These are phyloP conservation scores for Chondrus crispus DNA, from an alignment of 23 red algal genomes.

Conservation along the genomic window DNA sequence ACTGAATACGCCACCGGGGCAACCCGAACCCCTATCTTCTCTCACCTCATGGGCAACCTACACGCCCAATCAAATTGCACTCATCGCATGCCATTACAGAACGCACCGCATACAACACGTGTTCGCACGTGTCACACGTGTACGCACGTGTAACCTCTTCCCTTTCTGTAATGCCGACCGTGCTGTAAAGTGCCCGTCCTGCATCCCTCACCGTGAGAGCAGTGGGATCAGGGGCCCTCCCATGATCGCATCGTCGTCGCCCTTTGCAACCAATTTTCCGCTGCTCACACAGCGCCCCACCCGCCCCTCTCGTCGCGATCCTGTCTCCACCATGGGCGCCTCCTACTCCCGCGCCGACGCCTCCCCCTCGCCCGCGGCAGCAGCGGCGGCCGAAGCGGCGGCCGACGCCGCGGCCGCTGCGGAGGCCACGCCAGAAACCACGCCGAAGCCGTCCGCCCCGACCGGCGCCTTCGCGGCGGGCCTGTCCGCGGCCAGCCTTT, in stretches of 20 bases:
- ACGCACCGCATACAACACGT: no score
- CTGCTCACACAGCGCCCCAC: background rate
- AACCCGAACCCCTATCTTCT: no score
- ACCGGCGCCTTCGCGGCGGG: background rate
- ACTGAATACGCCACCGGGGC: no score
- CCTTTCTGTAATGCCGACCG: no score
- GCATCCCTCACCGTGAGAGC: no score
- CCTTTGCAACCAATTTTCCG: background rate
- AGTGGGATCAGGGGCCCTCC: no score
- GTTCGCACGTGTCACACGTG: no score
- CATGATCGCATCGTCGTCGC: background rate
- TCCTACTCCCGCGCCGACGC: slow-evolving; percentile 39
- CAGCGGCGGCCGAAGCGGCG: slow-evolving; percentile 14
- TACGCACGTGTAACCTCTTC: no score
- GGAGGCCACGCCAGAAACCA: background rate
- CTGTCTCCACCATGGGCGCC: background rate
- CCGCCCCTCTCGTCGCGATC: background rate
- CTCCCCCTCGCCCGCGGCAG: background rate
- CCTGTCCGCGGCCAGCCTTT: background rate
- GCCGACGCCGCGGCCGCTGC: background rate
- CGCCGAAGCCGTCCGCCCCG: background rate
- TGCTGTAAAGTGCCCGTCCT: no score
- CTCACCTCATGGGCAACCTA: no score
- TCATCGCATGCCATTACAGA: no score
- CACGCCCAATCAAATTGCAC: no score